phyloP scores from a whole-genome alignment of 768 basidiomycete species.

The Amylocystis lapponica region DNA sequence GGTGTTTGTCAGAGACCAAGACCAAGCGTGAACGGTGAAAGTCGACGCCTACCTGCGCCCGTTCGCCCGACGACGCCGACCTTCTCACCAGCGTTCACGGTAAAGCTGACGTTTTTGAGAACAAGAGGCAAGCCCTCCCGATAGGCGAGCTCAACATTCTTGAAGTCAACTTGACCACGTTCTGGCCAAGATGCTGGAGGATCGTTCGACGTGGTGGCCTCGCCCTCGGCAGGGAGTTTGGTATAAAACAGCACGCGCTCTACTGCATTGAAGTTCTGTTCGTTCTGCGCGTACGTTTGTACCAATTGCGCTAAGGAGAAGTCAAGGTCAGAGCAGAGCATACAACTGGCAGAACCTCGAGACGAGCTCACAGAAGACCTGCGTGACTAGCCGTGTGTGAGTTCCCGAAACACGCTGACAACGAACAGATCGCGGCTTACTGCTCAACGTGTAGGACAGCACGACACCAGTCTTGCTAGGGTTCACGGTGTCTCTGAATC shows the following conservation, averaged over 20 bases:
- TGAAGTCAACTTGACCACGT: slow-evolving; percentile 66
- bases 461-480: slow-evolving; percentile 52
- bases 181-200: slow-evolving; percentile 70
- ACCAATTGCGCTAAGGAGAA: slow-evolving; percentile 43
- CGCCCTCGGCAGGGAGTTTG: slow-evolving; percentile 53
- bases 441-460: slow-evolving; percentile 29
- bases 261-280: slow-evolving; percentile 70
- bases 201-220: slow-evolving; percentile 33
- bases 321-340: neutral
- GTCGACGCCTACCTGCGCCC: slow-evolving; percentile 36
- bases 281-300: slow-evolving; percentile 50
- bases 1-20: neutral
- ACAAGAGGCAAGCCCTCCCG: slow-evolving; percentile 85
- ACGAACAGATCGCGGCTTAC: slow-evolving; percentile 28
- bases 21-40: too few relatives aligned
- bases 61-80: slow-evolving; percentile 49
- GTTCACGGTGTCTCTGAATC: slow-evolving; percentile 47
- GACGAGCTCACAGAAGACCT: slow-evolving; percentile 42
- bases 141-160: slow-evolving; percentile 74
- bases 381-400: slow-evolving; percentile 35
- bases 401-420: neutral
- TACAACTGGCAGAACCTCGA: neutral
- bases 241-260: slow-evolving; percentile 68
- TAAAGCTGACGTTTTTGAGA: slow-evolving; percentile 72
- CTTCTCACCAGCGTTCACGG: slow-evolving; percentile 74